Percentiles rank a stretch among this genome's conserved stretches.
phyloP scores from a whole-genome alignment of 176 grass and related monocot species.

The Melocanna baccifera region DNA sequence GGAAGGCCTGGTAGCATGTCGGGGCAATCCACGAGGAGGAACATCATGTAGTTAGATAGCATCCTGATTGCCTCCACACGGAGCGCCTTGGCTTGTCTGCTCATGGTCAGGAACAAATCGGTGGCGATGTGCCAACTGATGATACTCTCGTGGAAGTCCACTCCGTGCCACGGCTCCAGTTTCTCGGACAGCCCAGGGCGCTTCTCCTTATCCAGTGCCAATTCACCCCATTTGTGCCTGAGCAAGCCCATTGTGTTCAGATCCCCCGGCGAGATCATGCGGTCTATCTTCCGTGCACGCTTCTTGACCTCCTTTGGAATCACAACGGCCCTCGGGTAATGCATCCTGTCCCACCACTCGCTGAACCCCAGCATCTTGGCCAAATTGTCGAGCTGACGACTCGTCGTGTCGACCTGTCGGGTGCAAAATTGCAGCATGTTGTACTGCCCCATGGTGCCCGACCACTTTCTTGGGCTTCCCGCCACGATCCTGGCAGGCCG shows the following conservation, averaged over 20 bases:
- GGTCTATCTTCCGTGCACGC: not conserved
- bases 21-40: not conserved
- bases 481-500: not conserved
- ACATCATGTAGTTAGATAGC: not conserved
- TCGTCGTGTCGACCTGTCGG: no score
- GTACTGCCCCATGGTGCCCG: no score
- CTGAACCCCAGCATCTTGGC: not conserved
- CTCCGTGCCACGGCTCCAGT: no score
- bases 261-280: not conserved
- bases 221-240: no score
- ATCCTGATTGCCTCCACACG: not conserved
- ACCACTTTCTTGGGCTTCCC: no score
- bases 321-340: not conserved
- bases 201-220: no score
- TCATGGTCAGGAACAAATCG: not conserved
- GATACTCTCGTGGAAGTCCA: not conserved
- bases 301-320: not conserved
- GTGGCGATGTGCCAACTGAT: constrained; percentile 10
- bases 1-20: not conserved
- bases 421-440: no score
- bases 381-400: no score
- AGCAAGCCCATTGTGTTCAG: not conserved
- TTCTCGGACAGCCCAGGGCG: not conserved
- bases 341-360: no score
- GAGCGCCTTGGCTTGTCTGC: not conserved